phyloP scores from a whole-genome alignment of 2,329 filamentous ascomycete genomes.

The Aspergillus tanneri region DNA sequence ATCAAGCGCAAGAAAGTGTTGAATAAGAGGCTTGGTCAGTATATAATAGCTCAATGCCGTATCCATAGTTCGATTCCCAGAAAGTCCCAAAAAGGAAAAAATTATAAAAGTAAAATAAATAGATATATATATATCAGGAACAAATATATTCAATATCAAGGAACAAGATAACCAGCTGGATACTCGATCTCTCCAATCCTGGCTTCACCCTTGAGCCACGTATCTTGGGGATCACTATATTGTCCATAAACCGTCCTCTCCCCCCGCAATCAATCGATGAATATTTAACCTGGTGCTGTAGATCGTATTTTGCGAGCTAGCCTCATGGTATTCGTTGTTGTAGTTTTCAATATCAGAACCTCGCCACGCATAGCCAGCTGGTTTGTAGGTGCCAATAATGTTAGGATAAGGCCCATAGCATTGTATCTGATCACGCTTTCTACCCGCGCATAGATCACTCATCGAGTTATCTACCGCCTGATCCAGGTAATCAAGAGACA shows the following conservation, averaged over 20 bases:
- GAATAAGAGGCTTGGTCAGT: too few species aligned
- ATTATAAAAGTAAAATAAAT: too few species aligned
- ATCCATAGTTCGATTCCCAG: background rate
- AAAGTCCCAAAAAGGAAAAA: too few species aligned
- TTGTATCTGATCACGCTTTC: conserved; percentile 29
- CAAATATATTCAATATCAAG: too few species aligned
- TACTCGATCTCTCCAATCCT: conserved; percentile 20
- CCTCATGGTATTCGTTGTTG: conserved; percentile 16
- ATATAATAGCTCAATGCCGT: too few species aligned
- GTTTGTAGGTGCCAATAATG: conserved; percentile 50
- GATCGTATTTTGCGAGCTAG: conserved; percentile 22
- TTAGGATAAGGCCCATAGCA: conserved; percentile 47
- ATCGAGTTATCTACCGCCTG: conserved; percentile 47
- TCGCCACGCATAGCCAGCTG: conserved; percentile 35
- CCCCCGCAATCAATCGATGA: conserved; percentile 20
- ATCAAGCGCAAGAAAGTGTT: too few species aligned
- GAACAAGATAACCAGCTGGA: conserved; percentile 22
- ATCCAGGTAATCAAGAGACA: conserved; percentile 27
- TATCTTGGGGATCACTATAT: conserved; percentile 17
- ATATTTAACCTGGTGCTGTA: conserved; percentile 29
- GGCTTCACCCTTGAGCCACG: conserved; percentile 22
- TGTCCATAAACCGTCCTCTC: conserved; percentile 22
- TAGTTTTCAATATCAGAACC: conserved; percentile 31
- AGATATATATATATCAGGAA: too few species aligned
- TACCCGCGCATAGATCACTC: conserved; percentile 48